Evolutionary conservation across 177 flowering plant species (phyloP).

Genomic region (Vitis hybrid): DNA sequence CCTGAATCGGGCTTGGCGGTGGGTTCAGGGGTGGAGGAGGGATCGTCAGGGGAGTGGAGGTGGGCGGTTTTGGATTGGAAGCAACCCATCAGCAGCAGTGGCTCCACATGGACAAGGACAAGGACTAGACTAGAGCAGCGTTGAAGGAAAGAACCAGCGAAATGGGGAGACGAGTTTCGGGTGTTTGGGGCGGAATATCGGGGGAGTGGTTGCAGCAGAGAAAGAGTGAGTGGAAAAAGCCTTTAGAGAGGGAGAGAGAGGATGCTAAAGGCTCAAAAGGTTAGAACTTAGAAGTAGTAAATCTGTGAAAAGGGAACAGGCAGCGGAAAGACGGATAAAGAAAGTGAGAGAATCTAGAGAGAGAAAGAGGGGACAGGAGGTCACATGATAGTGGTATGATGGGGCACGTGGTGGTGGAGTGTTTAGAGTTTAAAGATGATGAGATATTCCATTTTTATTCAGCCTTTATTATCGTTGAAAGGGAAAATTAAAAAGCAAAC

Average conservation of each 20-base stretch:
- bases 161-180: not conserved
- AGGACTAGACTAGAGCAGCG: not conserved
- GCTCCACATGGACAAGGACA: no score
- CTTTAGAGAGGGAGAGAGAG: not conserved
- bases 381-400: slow-evolving; percentile 21
- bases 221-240: not conserved
- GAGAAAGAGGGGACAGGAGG: slow-evolving; percentile 1
- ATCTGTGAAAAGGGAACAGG: slow-evolving; percentile 8
- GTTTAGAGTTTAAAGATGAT: no score
- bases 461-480: no score
- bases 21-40: not conserved
- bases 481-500: no score
- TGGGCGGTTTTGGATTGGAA: slow-evolving; percentile 27
- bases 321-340: not conserved
- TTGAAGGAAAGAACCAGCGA: not conserved
- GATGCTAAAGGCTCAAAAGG: not conserved
- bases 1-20: slow-evolving; percentile 17
- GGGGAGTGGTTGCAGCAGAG: not conserved
- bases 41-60: slow-evolving; percentile 28
- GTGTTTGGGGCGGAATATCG: no score
- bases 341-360: slow-evolving; percentile 8
- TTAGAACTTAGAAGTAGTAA: not conserved
- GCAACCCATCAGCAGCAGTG: slow-evolving; percentile 21
- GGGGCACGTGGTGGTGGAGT: slow-evolving; percentile 18
- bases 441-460: no score